Conservation (phyloP, 2,329 filamentous ascomycete genomes). For the Aspergillus hiratsukae region DNA sequence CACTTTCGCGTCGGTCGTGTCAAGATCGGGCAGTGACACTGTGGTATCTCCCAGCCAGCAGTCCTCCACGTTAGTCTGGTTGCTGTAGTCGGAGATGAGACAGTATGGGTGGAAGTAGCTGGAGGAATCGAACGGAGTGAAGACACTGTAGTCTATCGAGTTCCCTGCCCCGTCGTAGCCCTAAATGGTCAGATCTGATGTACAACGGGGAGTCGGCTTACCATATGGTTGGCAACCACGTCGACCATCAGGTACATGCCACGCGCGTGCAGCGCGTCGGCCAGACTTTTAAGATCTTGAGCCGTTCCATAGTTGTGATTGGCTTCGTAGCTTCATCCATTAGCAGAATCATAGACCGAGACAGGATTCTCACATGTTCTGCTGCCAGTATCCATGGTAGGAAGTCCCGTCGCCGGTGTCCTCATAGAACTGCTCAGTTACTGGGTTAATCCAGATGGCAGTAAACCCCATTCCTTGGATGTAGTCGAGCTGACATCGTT, state of each 20-base stretch:
- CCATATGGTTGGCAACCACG: slow-evolving; percentile 55
- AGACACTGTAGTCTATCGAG: slow-evolving; percentile 49
- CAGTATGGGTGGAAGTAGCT: slow-evolving; percentile 59
- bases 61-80: slow-evolving; percentile 41
- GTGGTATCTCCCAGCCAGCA: slow-evolving; percentile 53
- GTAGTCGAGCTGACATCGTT: slow-evolving; percentile 39
- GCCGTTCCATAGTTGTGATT: slow-evolving; percentile 57
- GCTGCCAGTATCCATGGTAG: slow-evolving; percentile 48
- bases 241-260: slow-evolving; percentile 60
- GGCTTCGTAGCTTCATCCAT: slow-evolving; percentile 38
- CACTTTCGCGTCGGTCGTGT: slow-evolving; percentile 50
- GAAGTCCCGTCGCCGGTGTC: slow-evolving; percentile 34
- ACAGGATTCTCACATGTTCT: slow-evolving; percentile 33
- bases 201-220: background rate
- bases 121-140: slow-evolving; percentile 51
- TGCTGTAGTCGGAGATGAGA: slow-evolving; percentile 46
- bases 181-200: slow-evolving; percentile 12
- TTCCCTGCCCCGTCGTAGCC: slow-evolving; percentile 42
- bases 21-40: slow-evolving; percentile 57
- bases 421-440: slow-evolving; percentile 33
- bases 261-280: slow-evolving; percentile 51
- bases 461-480: slow-evolving; percentile 45
- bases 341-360: no score
- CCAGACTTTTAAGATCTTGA: slow-evolving; percentile 55
- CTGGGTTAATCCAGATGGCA: slow-evolving; percentile 44